Base-by-base conservation (phyloP, 441 rosid species). In the Adansonia grandidieri region DNA sequence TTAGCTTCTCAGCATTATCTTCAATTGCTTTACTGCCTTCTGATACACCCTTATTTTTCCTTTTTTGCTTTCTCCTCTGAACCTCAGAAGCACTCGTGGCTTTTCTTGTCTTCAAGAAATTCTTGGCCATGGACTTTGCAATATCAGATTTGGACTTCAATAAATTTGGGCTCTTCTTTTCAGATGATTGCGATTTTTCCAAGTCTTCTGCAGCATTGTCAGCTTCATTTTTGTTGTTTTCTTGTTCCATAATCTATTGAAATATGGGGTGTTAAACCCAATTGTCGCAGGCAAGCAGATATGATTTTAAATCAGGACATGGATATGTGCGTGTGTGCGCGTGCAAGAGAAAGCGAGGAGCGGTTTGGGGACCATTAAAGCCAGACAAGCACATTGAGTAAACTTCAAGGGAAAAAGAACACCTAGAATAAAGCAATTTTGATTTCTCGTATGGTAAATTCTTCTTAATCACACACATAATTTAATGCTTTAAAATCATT, bases 81-180 rank as follows among this genome's bases (percentile, higher is more conserved):
- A 60, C 50, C 57, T 64, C 20, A 15, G 80, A 77, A 82, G 71
- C 58, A 77, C 32, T 80, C 71, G 65, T 74, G 24, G 51, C 80
- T 50, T 83, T 82, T 74, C 81, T 84, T 56, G 62, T 70, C 71
- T 82, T 81, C 75, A 71, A 78, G 63, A 74, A 66, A 42, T 56
- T 79, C 28, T 79, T 82, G 37, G 80, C 80, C 58, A 81, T 50
- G 60, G 86, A 82, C 79, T 93, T 90, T 42, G 60, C 80, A 22
- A 81, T 79, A 74, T 79, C 84, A 54, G 88, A 71, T 68, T 74
- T 87, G 17, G 79, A 85, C 80, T 62, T 89, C 78, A 81, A 58
- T 73, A 79, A 78, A 61, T 79, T 82, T 47, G 81, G 75, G 17
- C 73, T 77, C 85, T 82, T 79, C 61, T 77, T 85, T 75, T 76